A percentile compares a stretch with the other conserved stretches of the same genome.
phyloP scores from a whole-genome alignment of 1,284 basidiomycete genomes.

The Ganoderma lingzhi region DNA sequence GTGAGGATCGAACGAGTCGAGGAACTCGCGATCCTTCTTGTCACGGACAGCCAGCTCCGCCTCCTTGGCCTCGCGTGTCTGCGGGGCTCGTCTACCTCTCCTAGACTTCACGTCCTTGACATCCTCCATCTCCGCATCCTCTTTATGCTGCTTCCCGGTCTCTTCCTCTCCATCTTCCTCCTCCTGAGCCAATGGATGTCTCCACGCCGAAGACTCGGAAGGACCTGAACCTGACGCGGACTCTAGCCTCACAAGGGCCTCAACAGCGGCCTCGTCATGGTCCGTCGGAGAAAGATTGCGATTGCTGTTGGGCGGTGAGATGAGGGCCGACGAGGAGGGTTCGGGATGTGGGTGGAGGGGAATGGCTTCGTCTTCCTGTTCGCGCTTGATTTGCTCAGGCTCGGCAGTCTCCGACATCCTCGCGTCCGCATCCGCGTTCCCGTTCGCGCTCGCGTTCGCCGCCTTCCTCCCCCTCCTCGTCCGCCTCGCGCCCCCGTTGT shows the following conservation, averaged over 20 bases:
- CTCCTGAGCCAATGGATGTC: constrained; percentile 26
- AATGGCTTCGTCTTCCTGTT: constrained; percentile 43
- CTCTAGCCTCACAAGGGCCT: not conserved
- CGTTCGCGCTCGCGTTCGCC: constrained; percentile 13
- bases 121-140: constrained; percentile 15
- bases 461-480: constrained; percentile 39
- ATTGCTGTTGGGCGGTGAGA: constrained; percentile 35
- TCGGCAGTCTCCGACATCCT: constrained; percentile 44
- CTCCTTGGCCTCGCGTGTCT: constrained; percentile 59
- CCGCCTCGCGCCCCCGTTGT: constrained; percentile 34
- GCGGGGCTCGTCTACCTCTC: constrained; percentile 49
- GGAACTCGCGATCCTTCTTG: constrained; percentile 67
- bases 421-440: constrained; percentile 6
- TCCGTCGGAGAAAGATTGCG: constrained; percentile 21
- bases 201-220: not conserved
- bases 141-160: constrained; percentile 21
- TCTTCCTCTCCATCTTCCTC: constrained; percentile 44
- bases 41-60: constrained; percentile 61
- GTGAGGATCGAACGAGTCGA: constrained; percentile 74
- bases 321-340: constrained; percentile 27
- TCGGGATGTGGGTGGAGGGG: constrained; percentile 21
- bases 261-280: constrained; percentile 1
- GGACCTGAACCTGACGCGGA: not conserved
- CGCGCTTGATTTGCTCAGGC: constrained; percentile 43
- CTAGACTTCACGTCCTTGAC: constrained; percentile 49